A percentile compares a stretch with the other conserved stretches of the same genome.
Conservation (phyloP, 1,139 yeast species). For the Debaryomyces coudertii region DNA sequence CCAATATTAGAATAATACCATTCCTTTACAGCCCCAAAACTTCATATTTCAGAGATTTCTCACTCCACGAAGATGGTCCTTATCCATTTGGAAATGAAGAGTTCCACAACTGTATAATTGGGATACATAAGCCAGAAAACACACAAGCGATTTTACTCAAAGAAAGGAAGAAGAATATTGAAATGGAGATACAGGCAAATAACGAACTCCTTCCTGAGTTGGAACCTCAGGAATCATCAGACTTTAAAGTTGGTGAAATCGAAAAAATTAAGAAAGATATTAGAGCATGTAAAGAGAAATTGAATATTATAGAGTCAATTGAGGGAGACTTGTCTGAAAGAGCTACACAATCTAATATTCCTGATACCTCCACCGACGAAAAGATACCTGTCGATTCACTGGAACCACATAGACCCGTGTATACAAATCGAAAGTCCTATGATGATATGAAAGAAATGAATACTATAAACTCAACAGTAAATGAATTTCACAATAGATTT, state of each 20-base stretch:
- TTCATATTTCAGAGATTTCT: slow-evolving; percentile 67
- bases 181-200: slow-evolving; percentile 44
- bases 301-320: slow-evolving; percentile 27
- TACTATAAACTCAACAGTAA: slow-evolving; percentile 29
- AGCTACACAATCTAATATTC: slow-evolving; percentile 15
- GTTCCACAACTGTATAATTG: slow-evolving; percentile 66
- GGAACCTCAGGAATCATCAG: neutral
- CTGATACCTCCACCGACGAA: slow-evolving; percentile 7
- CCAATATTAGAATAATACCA: slow-evolving; percentile 63
- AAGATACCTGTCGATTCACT: slow-evolving; percentile 15
- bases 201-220: slow-evolving; percentile 22
- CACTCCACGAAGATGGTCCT: slow-evolving; percentile 50
- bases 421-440: slow-evolving; percentile 30
- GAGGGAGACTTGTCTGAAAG: slow-evolving; percentile 22
- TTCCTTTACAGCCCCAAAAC: slow-evolving; percentile 75
- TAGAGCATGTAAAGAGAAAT: slow-evolving; percentile 33
- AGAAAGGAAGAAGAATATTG: slow-evolving; percentile 45
- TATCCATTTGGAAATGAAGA: slow-evolving; percentile 69
- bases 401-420: slow-evolving; percentile 27
- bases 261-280: slow-evolving; percentile 32
- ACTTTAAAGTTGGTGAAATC: slow-evolving; percentile 17
- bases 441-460: slow-evolving; percentile 37
- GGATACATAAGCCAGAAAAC: slow-evolving; percentile 55
- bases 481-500: slow-evolving; percentile 70
- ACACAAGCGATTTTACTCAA: slow-evolving; percentile 51